Evolutionary conservation across 2,329 filamentous ascomycete genomes (phyloP).

Genomic region (Bimuria novae-zelandiae): DNA sequence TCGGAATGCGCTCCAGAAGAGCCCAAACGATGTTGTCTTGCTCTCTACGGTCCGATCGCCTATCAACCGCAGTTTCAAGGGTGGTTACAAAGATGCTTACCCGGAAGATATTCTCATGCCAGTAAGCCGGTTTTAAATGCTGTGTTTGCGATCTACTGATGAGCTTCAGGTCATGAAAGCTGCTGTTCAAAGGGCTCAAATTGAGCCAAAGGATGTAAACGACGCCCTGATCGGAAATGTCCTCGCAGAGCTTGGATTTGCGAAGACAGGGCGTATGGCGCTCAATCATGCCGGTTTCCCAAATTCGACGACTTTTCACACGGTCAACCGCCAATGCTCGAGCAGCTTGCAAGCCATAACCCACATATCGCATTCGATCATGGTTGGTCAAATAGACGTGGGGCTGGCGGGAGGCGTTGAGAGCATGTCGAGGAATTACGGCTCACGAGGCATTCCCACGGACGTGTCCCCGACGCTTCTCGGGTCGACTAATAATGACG

Average conservation of each 20-base stretch:
- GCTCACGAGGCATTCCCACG: constrained; percentile 69
- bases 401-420: constrained; percentile 89
- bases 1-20: constrained; percentile 74
- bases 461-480: constrained; percentile 75
- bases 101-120: constrained; percentile 80
- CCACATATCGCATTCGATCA: constrained; percentile 88
- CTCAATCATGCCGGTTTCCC: constrained; percentile 89
- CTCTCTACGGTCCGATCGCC: constrained; percentile 88
- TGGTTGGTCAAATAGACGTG: constrained; percentile 77
- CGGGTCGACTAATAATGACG: constrained; percentile 74
- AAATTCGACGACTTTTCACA: constrained; percentile 78
- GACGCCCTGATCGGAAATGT: constrained; percentile 64
- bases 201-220: constrained; percentile 30
- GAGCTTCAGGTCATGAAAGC: constrained; percentile 74
- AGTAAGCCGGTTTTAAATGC: constrained; percentile 41
- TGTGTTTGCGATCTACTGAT: constrained; percentile 64
- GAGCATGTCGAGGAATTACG: constrained; percentile 88
- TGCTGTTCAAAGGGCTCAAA: constrained; percentile 32
- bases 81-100: constrained; percentile 90
- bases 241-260: constrained; percentile 80
- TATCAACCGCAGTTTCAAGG: constrained; percentile 83
- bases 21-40: constrained; percentile 93
- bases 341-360: constrained; percentile 94
- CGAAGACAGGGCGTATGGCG: constrained; percentile 88
- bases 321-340: constrained; percentile 94